Conservation (phyloP, 75 land plant genomes). For the Pseudotsuga menziesii region DNA sequence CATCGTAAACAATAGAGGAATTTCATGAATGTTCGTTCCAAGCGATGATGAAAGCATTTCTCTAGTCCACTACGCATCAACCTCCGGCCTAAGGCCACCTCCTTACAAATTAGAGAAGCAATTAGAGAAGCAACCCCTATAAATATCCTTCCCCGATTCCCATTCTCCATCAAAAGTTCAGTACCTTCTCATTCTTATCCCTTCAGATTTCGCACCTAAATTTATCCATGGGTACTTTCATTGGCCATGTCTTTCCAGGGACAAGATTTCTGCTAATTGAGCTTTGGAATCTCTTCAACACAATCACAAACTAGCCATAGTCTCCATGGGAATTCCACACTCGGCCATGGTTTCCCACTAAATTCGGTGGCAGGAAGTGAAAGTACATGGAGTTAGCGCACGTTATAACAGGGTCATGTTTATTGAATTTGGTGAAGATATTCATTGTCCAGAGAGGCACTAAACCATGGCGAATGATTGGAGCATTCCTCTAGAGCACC, state of each 20-base stretch:
- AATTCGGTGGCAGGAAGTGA: constrained; percentile 24
- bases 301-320: constrained; percentile 26
- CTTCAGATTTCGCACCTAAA: too few species aligned
- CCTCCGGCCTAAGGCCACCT: too few species aligned
- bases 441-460: constrained; percentile 23
- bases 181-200: too few species aligned
- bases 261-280: constrained; percentile 52
- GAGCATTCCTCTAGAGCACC: constrained; percentile 23
- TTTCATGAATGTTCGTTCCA: too few species aligned
- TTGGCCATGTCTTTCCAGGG: constrained; percentile 63
- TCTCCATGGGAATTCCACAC: constrained; percentile 30
- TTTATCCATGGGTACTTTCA: constrained; percentile 75
- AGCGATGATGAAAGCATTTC: too few species aligned
- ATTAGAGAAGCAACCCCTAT: too few species aligned
- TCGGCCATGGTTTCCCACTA: constrained; percentile 53
- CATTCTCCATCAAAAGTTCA: too few species aligned
- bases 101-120: too few species aligned
- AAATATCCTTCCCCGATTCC: too few species aligned
- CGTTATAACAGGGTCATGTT: constrained; percentile 37
- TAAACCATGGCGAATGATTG: constrained; percentile 6
- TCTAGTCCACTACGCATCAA: too few species aligned
- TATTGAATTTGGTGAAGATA: constrained; percentile 38
- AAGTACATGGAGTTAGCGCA: constrained; percentile 42
- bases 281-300: constrained; percentile 69
- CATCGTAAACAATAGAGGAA: too few species aligned